Conservation (phyloP, 2,329 filamentous ascomycete genomes). For the Colletotrichum nymphaeae region DNA sequence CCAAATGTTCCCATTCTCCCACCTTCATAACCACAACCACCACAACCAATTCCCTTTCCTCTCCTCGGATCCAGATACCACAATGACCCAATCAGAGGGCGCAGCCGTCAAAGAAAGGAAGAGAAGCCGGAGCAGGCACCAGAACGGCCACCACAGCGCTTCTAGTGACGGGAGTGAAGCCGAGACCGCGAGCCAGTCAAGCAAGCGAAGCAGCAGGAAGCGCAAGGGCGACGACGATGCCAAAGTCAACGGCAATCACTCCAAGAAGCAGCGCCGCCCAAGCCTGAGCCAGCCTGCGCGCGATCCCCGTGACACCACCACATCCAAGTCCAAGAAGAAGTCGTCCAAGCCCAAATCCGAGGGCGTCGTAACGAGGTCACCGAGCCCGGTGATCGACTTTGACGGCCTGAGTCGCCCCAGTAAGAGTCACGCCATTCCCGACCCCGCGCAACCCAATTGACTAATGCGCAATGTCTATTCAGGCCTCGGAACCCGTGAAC, state of each 20-base stretch:
- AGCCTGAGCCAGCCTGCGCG: constrained; percentile 72
- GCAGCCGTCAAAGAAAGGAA: constrained; percentile 46
- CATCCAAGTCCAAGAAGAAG: constrained; percentile 49
- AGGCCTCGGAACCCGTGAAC: constrained; percentile 73
- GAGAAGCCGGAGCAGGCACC: constrained; percentile 41
- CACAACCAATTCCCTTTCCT: constrained; percentile 28
- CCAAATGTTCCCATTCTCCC: constrained; percentile 1
- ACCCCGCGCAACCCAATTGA: constrained; percentile 15
- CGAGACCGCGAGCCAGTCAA: constrained; percentile 36
- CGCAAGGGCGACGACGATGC: constrained; percentile 38
- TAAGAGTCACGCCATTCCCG: constrained; percentile 40
- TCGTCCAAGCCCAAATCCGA: constrained; percentile 39
- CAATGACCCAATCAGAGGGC: constrained; percentile 45
- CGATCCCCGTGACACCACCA: constrained; percentile 67
- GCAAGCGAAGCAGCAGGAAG: constrained; percentile 34
- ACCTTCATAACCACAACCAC: not conserved
- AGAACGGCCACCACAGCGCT: constrained; percentile 42
- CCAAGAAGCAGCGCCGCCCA: constrained; percentile 51
- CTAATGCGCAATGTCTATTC: constrained; percentile 34
- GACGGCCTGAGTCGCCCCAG: constrained; percentile 71
- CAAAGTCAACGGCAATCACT: constrained; percentile 46
- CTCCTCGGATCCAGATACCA: constrained; percentile 46
- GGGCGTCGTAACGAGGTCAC: constrained; percentile 41
- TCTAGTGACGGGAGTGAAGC: constrained; percentile 26
- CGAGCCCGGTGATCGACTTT: constrained; percentile 69